A percentile compares a stretch with the other conserved stretches of the same genome.
These are phyloP conservation scores for Trichosporon sp. DNA, from an alignment of 1,284 basidiomycete species.

Conservation along the genomic window DNA sequence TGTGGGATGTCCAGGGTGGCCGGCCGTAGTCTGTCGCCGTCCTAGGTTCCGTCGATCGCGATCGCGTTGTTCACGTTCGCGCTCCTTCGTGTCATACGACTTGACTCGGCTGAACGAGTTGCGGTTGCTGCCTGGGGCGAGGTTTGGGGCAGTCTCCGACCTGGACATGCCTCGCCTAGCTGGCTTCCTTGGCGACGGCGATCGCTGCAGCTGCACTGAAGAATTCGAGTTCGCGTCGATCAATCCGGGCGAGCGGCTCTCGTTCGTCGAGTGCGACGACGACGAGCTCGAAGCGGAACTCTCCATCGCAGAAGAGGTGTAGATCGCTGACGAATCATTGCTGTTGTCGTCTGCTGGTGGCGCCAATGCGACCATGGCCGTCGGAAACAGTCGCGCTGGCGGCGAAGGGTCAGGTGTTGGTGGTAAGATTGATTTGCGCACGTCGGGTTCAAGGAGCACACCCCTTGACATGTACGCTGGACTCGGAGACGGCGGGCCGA, in stretches of 20 bases:
- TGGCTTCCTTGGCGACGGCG: constrained; percentile 27
- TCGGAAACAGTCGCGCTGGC: constrained; percentile 23
- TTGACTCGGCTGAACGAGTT: constrained; percentile 23
- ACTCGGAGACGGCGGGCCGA: constrained; percentile 10
- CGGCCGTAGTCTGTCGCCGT: constrained; percentile 35
- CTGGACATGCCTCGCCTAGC: background rate
- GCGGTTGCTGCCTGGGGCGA: constrained; percentile 9
- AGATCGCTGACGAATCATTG: constrained; percentile 18
- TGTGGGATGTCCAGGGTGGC: constrained; percentile 34
- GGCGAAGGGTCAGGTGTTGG: constrained; percentile 45
- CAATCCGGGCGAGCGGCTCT: constrained; percentile 20
- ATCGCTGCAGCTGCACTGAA: constrained; percentile 1
- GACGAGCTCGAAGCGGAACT: constrained; percentile 22
- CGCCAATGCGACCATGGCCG: constrained; percentile 40
- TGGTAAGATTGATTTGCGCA: constrained; percentile 37
- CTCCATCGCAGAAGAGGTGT: constrained; percentile 4
- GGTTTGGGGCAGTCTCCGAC: constrained; percentile 10
- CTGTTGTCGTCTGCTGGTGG: constrained; percentile 36
- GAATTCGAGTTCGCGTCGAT: constrained; percentile 18
- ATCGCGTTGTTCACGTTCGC: constrained; percentile 26
- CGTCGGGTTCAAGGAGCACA: constrained; percentile 23
- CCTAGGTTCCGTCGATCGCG: constrained; percentile 16
- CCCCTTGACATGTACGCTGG: background rate
- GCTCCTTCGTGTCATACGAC: constrained; percentile 23
- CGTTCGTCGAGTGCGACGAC: constrained; percentile 24